Percentiles rank a stretch among this genome's conserved stretches.
Conservation (phyloP, 176 grass and related monocot species). For the Phragmites australis region DNA sequence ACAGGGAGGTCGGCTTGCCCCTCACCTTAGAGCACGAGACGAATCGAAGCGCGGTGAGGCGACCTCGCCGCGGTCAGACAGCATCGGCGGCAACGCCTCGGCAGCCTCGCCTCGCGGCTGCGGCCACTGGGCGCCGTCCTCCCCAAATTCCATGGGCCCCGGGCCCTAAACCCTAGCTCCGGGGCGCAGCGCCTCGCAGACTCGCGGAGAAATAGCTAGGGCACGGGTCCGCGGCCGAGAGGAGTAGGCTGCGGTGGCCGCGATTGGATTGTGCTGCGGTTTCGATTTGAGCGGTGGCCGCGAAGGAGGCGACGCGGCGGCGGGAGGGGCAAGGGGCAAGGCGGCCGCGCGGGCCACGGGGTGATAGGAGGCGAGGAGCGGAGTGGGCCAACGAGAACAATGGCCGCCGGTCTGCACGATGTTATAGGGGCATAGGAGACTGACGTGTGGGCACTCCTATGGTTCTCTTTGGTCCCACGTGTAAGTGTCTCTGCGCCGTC, state of each 20-base stretch:
- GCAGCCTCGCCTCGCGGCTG: constrained; percentile 20
- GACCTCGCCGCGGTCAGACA: constrained; percentile 23
- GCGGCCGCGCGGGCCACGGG: constrained; percentile 27
- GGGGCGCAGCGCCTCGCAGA: constrained; percentile 13
- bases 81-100: constrained; percentile 7
- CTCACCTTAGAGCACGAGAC: constrained; percentile 66
- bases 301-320: constrained; percentile 2
- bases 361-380: not conserved
- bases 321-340: not conserved
- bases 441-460: not conserved
- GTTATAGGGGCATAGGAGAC: constrained; percentile 12
- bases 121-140: constrained; percentile 34
- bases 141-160: constrained; percentile 50
- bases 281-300: constrained; percentile 2
- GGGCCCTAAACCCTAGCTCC: constrained; percentile 53
- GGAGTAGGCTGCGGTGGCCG: not conserved
- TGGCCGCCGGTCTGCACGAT: not conserved
- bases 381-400: not conserved
- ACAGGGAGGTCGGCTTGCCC: not conserved
- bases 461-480: not conserved
- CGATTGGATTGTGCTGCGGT: constrained; percentile 9
- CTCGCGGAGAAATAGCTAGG: not conserved
- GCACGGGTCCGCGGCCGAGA: not conserved
- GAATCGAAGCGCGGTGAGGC: constrained; percentile 65
- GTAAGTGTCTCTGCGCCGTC: not conserved